Base-by-base conservation (phyloP, 1,284 basidiomycete genomes). In the Tilletia caries region DNA sequence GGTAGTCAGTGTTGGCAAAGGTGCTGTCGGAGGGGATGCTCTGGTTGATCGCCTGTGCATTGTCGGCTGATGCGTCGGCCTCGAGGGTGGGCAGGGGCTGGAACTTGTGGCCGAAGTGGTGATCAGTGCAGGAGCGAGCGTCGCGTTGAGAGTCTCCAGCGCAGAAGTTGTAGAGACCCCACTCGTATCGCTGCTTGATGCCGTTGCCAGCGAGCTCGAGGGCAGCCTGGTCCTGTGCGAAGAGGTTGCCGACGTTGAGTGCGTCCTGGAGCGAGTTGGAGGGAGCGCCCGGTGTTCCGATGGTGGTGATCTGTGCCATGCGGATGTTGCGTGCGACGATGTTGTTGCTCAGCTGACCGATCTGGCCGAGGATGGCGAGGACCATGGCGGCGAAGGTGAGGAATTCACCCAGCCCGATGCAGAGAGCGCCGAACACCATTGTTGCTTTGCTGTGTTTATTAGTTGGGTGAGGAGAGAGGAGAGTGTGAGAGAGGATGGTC, bases 251-350 rank as follows among this genome's bases (percentile, higher is more conserved):
- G 29, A 44, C 65, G 37, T 66, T 68, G 65, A 44, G 27, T 27
- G 54, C 37, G 37, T 43, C 66, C 29, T 54, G 27, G 44, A 41
- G 12, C 10, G 34, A 50, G 33, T 69, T 54, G 41, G 69, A 44
- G 34, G n/a, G 29, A 20, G 67, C 44, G 50, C 68, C 29, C 23
- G 77, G 68, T 0, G 76, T 71, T 44, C 68, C 70, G 3, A 58
- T 13, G 3, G 76, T 73, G 70, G 73, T 69, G 20, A 80, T 67
- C 18, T 43, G 52, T 66, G 76, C 75, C 37, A 71, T 74, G 27
- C 74, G 72, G 65, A 82, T 78, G 75, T 79, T 75, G 25, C 80
- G 76, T 2, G 81, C 72, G 25, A 82, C 81, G 62, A 82, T 76
- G 75, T 82, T 82, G 60, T 76, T 67, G 44, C 78, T 74, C 18